Evolutionary conservation across 371 early-diverging fungal genomes (phyloP).

Genomic region (Mitosporidium daphniae): DNA sequence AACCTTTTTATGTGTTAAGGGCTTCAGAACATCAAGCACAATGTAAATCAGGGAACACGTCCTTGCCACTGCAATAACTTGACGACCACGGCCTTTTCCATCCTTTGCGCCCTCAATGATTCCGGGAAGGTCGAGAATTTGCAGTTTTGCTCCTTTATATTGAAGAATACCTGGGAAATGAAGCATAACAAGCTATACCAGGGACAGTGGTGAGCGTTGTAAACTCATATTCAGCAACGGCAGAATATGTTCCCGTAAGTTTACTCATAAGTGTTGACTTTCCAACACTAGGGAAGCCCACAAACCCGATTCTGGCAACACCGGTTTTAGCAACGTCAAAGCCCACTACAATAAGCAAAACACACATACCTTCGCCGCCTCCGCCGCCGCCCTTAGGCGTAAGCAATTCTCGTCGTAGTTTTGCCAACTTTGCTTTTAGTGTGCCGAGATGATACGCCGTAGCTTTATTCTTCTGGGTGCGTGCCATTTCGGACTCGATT

Average conservation of each 20-base stretch:
- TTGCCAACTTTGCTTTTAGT: conserved; percentile 71
- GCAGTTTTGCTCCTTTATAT: conserved; percentile 87
- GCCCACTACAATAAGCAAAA: conserved; percentile 16
- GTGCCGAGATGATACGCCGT: conserved; percentile 87
- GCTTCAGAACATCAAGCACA: conserved; percentile 90
- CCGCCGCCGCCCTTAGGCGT: conserved; percentile 41
- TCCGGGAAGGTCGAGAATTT: conserved; percentile 52
- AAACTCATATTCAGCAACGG: conserved; percentile 77
- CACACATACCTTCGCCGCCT: conserved; percentile 19
- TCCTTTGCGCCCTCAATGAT: conserved; percentile 98
- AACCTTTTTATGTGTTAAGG: conserved; percentile 35
- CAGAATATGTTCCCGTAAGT: conserved; percentile 67
- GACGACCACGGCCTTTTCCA: conserved; percentile 91
- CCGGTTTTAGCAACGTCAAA: conserved; percentile 90
- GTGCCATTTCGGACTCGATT: conserved; percentile 46
- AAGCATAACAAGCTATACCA: conserved; percentile 4
- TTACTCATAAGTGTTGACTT: conserved; percentile 79
- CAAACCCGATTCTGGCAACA: conserved; percentile 81
- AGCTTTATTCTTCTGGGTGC: conserved; percentile 74
- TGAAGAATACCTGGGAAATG: conserved; percentile 70
- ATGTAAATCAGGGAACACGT: conserved; percentile 78
- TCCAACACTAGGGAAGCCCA: conserved; percentile 86
- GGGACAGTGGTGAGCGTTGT: conserved; percentile 52
- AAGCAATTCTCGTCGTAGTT: conserved; percentile 65
- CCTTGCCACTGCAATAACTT: conserved; percentile 62